Evolutionary conservation across 2,329 filamentous ascomycete genomes (phyloP).

Genomic region (Pseudocercospora ulei): DNA sequence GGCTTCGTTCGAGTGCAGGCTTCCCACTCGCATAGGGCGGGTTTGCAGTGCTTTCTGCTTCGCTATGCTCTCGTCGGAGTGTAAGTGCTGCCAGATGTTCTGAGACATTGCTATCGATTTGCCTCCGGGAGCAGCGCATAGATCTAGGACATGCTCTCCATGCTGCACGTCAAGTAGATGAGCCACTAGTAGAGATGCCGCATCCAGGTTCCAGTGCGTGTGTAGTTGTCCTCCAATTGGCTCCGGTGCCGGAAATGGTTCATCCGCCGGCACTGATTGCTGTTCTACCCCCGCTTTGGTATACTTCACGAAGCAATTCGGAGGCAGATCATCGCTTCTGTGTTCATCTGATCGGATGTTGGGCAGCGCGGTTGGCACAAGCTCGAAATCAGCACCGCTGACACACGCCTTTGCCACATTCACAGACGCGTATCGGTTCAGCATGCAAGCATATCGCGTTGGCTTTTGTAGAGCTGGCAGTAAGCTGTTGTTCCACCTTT

Average conservation of each 20-base stretch:
- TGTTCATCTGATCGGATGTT: neutral
- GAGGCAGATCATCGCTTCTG: neutral
- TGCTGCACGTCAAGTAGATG: constrained; percentile 33
- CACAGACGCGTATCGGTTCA: constrained; percentile 27
- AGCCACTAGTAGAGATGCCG: constrained; percentile 34
- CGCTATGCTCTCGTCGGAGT: constrained; percentile 17
- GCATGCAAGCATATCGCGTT: constrained; percentile 25
- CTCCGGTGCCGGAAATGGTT: constrained; percentile 24
- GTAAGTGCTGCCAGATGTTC: constrained; percentile 27
- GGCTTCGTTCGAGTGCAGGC: constrained; percentile 36
- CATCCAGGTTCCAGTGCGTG: constrained; percentile 32
- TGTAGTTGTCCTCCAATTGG: constrained; percentile 16
- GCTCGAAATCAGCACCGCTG: constrained; percentile 12
- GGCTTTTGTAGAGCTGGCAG: constrained; percentile 3
- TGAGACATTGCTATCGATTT: constrained; percentile 35
- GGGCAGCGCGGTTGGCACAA: constrained; percentile 12
- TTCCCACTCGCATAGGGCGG: constrained; percentile 21
- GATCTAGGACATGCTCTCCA: constrained; percentile 36
- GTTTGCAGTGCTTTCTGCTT: constrained; percentile 15
- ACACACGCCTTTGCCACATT: constrained; percentile 16
- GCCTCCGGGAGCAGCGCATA: constrained; percentile 37
- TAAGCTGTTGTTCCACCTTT: constrained; percentile 24
- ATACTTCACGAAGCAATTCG: constrained; percentile 13
- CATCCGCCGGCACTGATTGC: neutral
- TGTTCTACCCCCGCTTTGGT: constrained; percentile 7